Evolutionary conservation across 2,329 filamentous ascomycete species (phyloP), one percentile per base, ranked within the genome.

Genomic region (Ophiostoma sp.): DNA sequence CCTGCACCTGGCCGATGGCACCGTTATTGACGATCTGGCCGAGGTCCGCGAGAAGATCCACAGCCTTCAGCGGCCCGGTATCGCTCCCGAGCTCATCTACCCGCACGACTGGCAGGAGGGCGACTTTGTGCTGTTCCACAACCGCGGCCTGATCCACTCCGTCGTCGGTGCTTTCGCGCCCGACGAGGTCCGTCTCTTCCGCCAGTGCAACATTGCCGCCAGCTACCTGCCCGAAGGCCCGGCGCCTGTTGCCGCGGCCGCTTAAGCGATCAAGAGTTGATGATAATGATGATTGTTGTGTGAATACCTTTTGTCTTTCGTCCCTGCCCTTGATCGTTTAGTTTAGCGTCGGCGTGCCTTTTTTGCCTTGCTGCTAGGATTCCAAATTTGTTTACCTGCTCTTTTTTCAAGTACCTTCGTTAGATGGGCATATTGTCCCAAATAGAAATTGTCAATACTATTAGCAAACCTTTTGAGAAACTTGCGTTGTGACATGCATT

Each of bases 181-280:
- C 59, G 87, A 92, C 25, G 92, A 94, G 83, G 89, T 94, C 31
- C 83, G 92, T 55, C 80, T 95, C 73, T 94, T 95, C 79, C 84
- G 92, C 75, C 92, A 95, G 83, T 95, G 92, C 81, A 94, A 95
- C 79, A 85, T 94, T 80, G 92, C 92, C n/a, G 90, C 87, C 4
- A 91, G 87, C 74, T 22, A 71, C 55, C 36, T 76, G 6, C 77
- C 77, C 4, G 25, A 70, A 64, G 75, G 74, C 1, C 74, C 73
- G 12, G 48, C 33, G 9, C 48, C 61, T 1, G 22, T 64, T 22
- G 61, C 50, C 12, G 61, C 61, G 33, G 33, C 59, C 11, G 70
- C 70, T 12, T 71, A 63, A n/a, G 6, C 15, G 48, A 31, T 9
- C 2, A 19, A 7, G n/a, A 48, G n/a, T 12, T 33, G 48, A 22